Evolutionary conservation across 2,329 filamentous ascomycete genomes (phyloP), one percentile per base, ranked within the genome.

Genomic region (Aspergillus caelatus): DNA sequence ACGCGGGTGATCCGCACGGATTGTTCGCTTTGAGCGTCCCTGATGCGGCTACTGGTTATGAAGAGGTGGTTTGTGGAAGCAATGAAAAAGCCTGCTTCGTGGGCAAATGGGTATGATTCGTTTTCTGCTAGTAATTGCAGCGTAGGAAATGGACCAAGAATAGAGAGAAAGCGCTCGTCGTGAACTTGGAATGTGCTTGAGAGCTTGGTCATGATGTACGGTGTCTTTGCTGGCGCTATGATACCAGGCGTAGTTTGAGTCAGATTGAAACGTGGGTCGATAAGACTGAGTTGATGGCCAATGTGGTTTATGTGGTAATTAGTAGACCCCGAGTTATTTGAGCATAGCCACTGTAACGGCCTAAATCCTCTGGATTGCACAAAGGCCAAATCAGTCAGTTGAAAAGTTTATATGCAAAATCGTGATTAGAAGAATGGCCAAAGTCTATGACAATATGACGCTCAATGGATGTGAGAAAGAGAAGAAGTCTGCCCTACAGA

Each of bases 71-170:
- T 72, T 4, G 67, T 73, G 4, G 65, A 58, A 3, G 72, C 67
- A 10, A 79, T 71, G 68, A 73, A 80, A 45, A 80, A 68, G 23
- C 78, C 70, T 0, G 83, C 83, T 70, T 85, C 83, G 64, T 85
- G 83, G 1, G 82, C 83, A 58, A 85, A 84, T 0, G 82, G 79
- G 46, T 82, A 79, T 0, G 68, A 61, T 7, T 69, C 62, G 36
- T 78, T 75, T 62, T 81, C 75, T 30, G 72, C 67, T 6, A 82
- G 65, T 4, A 81, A 67, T 11, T 79, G 70, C 6, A 82, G 58
- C 5, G 63, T 68, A 5, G 80, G 79, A 3, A 62, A 60, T 5
- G 62, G n/a, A 2, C 81, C 81, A 30, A 79, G 72, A 19, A 82
- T 71, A 50, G 73, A 60, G 28, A 41, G 46, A 36, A 74, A 74